phyloP scores from a whole-genome alignment of 805 yeast species.

The Sugiyamaella boreocaroliniensis region DNA sequence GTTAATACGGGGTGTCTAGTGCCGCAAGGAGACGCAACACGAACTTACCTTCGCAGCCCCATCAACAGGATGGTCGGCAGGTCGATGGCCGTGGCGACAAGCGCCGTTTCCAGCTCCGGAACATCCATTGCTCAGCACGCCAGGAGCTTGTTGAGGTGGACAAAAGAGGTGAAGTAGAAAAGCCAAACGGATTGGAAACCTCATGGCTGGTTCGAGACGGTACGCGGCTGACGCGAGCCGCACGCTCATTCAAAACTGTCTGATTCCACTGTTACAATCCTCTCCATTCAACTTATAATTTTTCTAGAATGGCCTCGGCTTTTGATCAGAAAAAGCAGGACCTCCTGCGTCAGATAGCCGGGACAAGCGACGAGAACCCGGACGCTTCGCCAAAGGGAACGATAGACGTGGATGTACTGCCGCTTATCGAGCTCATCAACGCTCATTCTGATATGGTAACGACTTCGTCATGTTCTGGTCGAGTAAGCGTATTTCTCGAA shows the following conservation, averaged over 20 bases:
- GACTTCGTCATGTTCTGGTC: slow-evolving; percentile 83
- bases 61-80: slow-evolving; percentile 72
- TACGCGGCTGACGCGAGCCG: no score
- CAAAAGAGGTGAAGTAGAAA: no score
- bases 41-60: slow-evolving; percentile 71
- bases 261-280: no score
- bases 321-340: slow-evolving; percentile 60
- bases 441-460: slow-evolving; percentile 63
- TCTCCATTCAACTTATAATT: no score
- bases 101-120: slow-evolving; percentile 14
- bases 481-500: slow-evolving; percentile 76
- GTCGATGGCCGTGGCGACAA: slow-evolving; percentile 14
- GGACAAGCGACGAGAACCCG: slow-evolving; percentile 38
- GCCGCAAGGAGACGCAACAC: no score
- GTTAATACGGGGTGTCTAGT: no score
- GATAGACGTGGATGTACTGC: slow-evolving; percentile 67
- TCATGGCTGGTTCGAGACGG: no score
- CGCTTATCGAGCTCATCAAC: slow-evolving; percentile 65
- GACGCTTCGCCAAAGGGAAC: slow-evolving; percentile 73
- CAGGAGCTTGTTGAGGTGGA: no score
- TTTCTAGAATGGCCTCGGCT: background rate
- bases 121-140: slow-evolving; percentile 4
- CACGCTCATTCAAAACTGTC: no score
- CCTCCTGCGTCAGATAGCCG: slow-evolving; percentile 46
- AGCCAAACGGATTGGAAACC: no score